These are phyloP conservation scores for Maudiozyma pseudohumilis DNA, from an alignment of 805 yeast genomes.

Conservation along the genomic window DNA sequence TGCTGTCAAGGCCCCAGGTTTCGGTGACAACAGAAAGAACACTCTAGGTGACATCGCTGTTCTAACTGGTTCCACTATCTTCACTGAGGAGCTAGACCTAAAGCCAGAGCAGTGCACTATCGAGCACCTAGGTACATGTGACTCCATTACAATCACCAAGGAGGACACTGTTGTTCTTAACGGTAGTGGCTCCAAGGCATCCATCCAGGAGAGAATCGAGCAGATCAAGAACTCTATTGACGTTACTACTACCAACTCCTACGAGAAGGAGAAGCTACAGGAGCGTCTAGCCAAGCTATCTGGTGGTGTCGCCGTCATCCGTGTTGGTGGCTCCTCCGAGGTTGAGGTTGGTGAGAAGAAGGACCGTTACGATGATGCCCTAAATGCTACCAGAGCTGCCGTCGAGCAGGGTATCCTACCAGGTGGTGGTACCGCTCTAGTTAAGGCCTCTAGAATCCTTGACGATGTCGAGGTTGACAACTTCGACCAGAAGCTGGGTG, in stretches of 20 bases:
- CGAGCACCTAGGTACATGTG: conserved; percentile 84
- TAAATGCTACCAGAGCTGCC: conserved; percentile 98
- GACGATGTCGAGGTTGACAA: conserved; percentile 65
- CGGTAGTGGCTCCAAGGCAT: conserved; percentile 82
- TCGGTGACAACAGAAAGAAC: conserved; percentile 97
- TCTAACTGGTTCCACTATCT: conserved; percentile 79
- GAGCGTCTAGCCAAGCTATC: conserved; percentile 95
- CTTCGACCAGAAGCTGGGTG: conserved; percentile 96
- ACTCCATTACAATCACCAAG: conserved; percentile 84
- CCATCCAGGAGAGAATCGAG: conserved; percentile 78
- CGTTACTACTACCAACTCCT: conserved; percentile 63
- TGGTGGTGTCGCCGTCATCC: conserved; percentile 97
- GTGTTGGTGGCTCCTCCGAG: conserved; percentile 95
- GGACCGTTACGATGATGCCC: conserved; percentile 97
- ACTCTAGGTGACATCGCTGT: conserved; percentile 92
- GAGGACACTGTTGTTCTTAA: conserved; percentile 91
- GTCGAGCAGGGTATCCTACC: conserved; percentile 97
- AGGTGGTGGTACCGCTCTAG: conserved; percentile 98
- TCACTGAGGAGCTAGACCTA: conserved; percentile 86
- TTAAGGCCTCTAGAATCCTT: conserved; percentile 77
- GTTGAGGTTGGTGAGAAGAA: conserved; percentile 99
- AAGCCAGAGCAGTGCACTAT: conserved; percentile 91
- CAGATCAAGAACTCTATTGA: conserved; percentile 79
- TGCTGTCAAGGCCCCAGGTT: conserved; percentile 97
- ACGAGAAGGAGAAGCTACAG: conserved; percentile 93